Evolutionary conservation across 306 rosid species (phyloP).

Genomic region (Prunus armeniaca): DNA sequence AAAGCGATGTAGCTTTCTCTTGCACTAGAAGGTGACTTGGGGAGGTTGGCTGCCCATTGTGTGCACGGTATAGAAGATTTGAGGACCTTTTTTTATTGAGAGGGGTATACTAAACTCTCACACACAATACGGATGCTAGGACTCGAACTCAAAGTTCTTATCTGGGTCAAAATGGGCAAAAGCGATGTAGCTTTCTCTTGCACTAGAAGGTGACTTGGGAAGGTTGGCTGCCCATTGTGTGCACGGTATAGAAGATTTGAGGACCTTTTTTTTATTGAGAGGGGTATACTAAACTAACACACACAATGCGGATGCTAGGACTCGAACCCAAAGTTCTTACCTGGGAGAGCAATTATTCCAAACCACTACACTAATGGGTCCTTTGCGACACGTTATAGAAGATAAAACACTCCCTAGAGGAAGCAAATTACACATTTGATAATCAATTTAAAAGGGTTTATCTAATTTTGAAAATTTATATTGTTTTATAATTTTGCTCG

Average conservation of each 20-base stretch:
- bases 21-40: neutral
- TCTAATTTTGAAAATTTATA: neutral
- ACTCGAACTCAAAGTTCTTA: too few species aligned
- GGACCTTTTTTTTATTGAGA: too few species aligned
- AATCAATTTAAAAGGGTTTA: slow-evolving; percentile 11
- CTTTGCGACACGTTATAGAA: neutral
- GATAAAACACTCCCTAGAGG: neutral
- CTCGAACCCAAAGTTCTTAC: too few species aligned
- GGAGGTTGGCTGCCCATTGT: slow-evolving; percentile 7
- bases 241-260: neutral
- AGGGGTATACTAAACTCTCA: too few species aligned
- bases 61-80: neutral
- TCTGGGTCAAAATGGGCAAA: slow-evolving; percentile 12
- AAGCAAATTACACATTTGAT: slow-evolving; percentile 5
- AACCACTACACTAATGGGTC: too few species aligned
- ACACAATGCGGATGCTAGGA: rapidly evolving
- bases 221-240: slow-evolving; percentile 9
- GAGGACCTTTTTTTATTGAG: too few species aligned
- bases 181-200: slow-evolving; percentile 6
- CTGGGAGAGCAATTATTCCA: too few species aligned
- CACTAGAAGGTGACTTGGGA: neutral
- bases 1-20: slow-evolving; percentile 7
- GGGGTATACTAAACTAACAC: too few species aligned
- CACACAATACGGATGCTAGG: rapidly evolving
- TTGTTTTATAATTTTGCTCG: neutral